phyloP scores from a whole-genome alignment of 2,329 filamentous ascomycete genomes.

The Metarhizium album region DNA sequence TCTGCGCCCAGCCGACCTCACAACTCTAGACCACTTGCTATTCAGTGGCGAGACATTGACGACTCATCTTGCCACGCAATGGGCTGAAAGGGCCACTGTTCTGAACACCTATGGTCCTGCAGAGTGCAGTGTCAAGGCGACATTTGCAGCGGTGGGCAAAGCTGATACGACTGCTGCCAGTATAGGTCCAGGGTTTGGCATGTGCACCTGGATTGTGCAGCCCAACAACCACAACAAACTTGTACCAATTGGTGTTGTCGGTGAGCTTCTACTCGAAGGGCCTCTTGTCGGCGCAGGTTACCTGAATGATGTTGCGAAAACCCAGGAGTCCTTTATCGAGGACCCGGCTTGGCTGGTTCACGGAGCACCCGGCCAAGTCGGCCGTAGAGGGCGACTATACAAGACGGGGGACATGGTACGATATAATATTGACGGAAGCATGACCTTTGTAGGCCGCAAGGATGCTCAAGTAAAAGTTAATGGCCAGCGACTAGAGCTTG shows the following conservation, averaged over 20 bases:
- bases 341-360: constrained; percentile 19
- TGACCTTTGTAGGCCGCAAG: constrained; percentile 37
- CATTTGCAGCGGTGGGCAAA: neutral
- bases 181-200: constrained; percentile 5
- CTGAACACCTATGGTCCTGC: constrained; percentile 6
- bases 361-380: neutral
- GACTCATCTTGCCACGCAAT: constrained; percentile 1
- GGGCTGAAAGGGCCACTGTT: neutral
- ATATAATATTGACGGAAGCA: constrained; percentile 21
- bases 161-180: neutral
- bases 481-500: constrained; percentile 40
- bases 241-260: constrained; percentile 19
- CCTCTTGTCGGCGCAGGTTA: constrained; percentile 38
- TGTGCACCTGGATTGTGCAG: constrained; percentile 4
- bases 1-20: constrained; percentile 6
- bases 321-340: constrained; percentile 31
- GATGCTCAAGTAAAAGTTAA: constrained; percentile 45
- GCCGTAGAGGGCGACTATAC: constrained; percentile 22
- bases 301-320: constrained; percentile 33
- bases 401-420: constrained; percentile 36
- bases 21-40: neutral
- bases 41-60: constrained; percentile 4
- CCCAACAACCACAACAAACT: constrained; percentile 9
- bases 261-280: constrained; percentile 29
- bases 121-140: constrained; percentile 4